phyloP scores from a whole-genome alignment of 139 green algal species.

The Coelastrella sp. region DNA sequence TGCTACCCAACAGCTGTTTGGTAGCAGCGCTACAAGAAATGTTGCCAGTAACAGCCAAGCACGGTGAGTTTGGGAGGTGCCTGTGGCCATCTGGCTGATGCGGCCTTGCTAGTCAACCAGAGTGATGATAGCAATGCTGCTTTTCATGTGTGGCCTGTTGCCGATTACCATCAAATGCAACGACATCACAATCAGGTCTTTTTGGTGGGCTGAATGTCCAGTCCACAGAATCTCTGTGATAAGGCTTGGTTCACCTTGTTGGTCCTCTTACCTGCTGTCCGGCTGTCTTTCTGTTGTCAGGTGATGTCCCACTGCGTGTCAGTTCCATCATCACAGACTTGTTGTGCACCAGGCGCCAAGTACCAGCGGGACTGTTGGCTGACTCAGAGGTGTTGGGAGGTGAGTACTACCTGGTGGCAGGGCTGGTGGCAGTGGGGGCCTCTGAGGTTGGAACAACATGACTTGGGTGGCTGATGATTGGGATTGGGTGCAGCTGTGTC shows the following conservation, averaged over 20 bases:
- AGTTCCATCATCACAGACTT: background rate
- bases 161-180: too few relatives aligned
- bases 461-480: too few relatives aligned
- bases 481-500: too few relatives aligned
- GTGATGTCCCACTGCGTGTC: constrained; percentile 21
- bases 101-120: too few relatives aligned
- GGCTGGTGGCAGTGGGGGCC: too few relatives aligned
- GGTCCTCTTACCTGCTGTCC: background rate
- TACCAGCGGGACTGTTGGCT: background rate
- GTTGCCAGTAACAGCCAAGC: constrained; percentile 36
- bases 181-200: too few relatives aligned
- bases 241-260: background rate
- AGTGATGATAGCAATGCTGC: too few relatives aligned
- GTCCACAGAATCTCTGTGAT: background rate
- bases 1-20: background rate
- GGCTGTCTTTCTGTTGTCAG: background rate
- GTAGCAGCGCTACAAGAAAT: constrained; percentile 22
- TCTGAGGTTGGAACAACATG: too few relatives aligned
- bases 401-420: too few relatives aligned
- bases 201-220: too few relatives aligned
- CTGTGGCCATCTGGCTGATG: too few relatives aligned
- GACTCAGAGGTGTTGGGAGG: constrained; percentile 8
- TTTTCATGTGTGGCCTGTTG: too few relatives aligned
- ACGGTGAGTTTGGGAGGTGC: constrained; percentile 9
- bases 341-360: background rate